These are phyloP conservation scores for Parasitella parasitica DNA, from an alignment of 371 early-diverging fungal species.

Conservation along the genomic window DNA sequence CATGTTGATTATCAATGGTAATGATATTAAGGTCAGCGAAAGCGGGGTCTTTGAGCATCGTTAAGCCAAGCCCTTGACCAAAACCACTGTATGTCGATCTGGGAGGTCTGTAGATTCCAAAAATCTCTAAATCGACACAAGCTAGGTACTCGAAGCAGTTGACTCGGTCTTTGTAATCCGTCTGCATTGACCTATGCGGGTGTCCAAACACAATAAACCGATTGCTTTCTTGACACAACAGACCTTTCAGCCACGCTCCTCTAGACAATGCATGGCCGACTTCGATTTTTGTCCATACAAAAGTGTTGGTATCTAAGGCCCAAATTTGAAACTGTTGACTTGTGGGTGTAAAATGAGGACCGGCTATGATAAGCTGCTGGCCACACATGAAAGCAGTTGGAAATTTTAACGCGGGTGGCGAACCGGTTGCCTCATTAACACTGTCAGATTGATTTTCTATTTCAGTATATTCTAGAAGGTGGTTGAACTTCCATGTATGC, in stretches of 20 bases:
- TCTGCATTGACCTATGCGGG: conserved; percentile 54
- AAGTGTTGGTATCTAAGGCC: conserved; percentile 62
- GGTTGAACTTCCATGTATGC: conserved; percentile 52
- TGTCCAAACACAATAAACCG: conserved; percentile 74
- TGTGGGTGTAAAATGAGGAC: conserved; percentile 63
- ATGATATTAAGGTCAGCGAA: conserved; percentile 57
- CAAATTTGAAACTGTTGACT: conserved; percentile 68
- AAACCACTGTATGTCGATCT: conserved; percentile 26
- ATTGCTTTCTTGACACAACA: conserved; percentile 56
- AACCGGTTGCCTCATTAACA: conserved; percentile 40
- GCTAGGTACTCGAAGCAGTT: conserved; percentile 60
- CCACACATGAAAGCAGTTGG: conserved; percentile 66
- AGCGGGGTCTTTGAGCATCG: conserved; percentile 55
- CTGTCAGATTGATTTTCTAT: conserved; percentile 59
- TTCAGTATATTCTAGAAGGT: conserved; percentile 27
- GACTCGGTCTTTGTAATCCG: conserved; percentile 74
- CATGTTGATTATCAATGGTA: conserved; percentile 53
- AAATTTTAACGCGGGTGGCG: conserved; percentile 75
- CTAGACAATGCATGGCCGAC: conserved; percentile 60
- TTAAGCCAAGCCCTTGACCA: conserved; percentile 55
- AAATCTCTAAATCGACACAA: conserved; percentile 61
- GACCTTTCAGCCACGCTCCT: conserved; percentile 75
- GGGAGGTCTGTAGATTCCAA: conserved; percentile 60
- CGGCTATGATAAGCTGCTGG: conserved; percentile 67
- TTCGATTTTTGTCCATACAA: conserved; percentile 67